phyloP scores from a whole-genome alignment of 768 basidiomycete genomes.

The Naganishia onofrii region DNA sequence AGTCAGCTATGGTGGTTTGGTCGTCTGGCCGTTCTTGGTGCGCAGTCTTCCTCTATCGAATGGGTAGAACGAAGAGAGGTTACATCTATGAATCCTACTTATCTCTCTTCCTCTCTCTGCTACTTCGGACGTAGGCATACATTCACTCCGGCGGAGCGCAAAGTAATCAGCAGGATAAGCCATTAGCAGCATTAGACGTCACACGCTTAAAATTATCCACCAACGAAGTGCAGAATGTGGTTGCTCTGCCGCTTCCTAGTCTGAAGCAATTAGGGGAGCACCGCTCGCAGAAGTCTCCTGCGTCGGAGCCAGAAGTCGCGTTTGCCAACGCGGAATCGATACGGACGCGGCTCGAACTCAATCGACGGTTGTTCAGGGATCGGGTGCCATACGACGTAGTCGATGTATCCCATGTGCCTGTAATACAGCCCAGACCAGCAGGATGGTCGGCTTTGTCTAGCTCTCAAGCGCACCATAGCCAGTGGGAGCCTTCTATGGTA shows the following conservation, averaged over 20 bases:
- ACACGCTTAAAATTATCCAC: constrained; percentile 35
- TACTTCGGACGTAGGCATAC: constrained; percentile 7
- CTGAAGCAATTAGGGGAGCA: constrained; percentile 4
- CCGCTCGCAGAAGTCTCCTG: background rate
- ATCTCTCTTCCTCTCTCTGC: background rate
- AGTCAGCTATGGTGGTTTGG: constrained; percentile 42
- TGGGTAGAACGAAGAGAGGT: background rate
- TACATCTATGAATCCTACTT: too few species aligned
- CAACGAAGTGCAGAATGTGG: constrained; percentile 42
- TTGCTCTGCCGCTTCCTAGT: constrained; percentile 40
- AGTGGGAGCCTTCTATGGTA: background rate
- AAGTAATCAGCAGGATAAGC: background rate
- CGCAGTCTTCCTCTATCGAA: constrained; percentile 24
- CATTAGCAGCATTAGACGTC: constrained; percentile 36
- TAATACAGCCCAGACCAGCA: background rate
- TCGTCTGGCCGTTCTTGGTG: constrained; percentile 49
- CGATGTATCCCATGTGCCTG: background rate
- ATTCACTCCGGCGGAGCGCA: background rate
- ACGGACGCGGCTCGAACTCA: background rate
- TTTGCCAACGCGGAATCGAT: constrained; percentile 33
- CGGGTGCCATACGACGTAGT: constrained; percentile 13
- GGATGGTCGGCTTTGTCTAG: background rate
- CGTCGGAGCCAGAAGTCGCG: constrained; percentile 32
- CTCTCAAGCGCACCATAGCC: background rate
- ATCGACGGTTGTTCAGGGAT: constrained; percentile 31